Evolutionary conservation across 306 rosid genomes (phyloP).

Genomic region (Casuarina equisetifolia): DNA sequence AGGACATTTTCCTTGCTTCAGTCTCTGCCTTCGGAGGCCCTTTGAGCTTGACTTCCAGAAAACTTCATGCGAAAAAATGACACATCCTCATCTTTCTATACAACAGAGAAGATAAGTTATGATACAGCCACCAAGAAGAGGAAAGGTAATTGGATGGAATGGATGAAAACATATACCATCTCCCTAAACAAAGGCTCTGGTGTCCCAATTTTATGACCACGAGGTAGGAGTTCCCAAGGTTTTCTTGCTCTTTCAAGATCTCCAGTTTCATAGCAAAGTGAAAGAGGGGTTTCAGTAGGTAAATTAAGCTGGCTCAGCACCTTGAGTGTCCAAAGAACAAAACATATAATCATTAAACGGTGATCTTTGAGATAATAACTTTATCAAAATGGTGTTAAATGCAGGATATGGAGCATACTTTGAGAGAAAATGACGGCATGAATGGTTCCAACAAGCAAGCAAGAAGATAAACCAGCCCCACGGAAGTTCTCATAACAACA

Average conservation of each 20-base stretch:
- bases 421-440: slow-evolving; percentile 81
- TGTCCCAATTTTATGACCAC: slow-evolving; percentile 84
- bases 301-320: slow-evolving; percentile 85
- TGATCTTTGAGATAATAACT: neutral
- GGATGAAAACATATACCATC: slow-evolving; percentile 52
- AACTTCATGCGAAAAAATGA: slow-evolving; percentile 62
- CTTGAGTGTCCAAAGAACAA: slow-evolving; percentile 40
- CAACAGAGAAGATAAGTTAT: slow-evolving; percentile 10
- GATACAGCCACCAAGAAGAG: slow-evolving; percentile 21
- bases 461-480: slow-evolving; percentile 81
- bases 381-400: neutral
- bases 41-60: slow-evolving; percentile 98
- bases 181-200: slow-evolving; percentile 88
- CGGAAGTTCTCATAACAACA: slow-evolving; percentile 82
- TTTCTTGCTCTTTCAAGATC: slow-evolving; percentile 62
- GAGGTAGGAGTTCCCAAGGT: slow-evolving; percentile 76
- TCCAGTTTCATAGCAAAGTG: slow-evolving; percentile 75
- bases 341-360: neutral
- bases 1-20: slow-evolving; percentile 69
- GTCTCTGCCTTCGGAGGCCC: slow-evolving; percentile 69
- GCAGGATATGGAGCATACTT: slow-evolving; percentile 47
- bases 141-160: neutral
- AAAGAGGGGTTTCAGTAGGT: slow-evolving; percentile 49
- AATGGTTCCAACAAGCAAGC: slow-evolving; percentile 88
- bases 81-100: slow-evolving; percentile 87